phyloP scores from a whole-genome alignment of 2,329 filamentous ascomycete genomes.

The Pestalotiopsis sp. region DNA sequence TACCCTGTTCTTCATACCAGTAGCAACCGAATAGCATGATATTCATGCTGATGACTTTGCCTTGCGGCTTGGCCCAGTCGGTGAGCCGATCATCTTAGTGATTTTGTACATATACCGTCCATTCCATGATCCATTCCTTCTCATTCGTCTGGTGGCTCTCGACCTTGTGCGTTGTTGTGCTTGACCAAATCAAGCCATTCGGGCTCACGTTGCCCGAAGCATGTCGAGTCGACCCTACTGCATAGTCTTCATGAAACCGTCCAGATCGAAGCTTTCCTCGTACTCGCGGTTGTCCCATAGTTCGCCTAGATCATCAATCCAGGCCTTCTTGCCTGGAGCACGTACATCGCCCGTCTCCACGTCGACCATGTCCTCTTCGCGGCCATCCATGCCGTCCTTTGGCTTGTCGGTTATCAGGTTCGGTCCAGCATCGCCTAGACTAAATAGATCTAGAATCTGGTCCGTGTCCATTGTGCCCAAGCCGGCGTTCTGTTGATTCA shows the following conservation, averaged over 20 bases:
- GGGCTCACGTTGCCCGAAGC: background rate
- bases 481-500: conserved; percentile 98
- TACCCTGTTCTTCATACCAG: too few species aligned
- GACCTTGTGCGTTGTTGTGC: background rate
- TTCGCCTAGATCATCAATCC: conserved; percentile 92
- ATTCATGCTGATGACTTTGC: background rate
- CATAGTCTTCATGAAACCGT: conserved; percentile 95
- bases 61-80: background rate
- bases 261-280: conserved; percentile 95
- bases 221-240: conserved; percentile 15
- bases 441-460: conserved; percentile 96
- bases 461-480: conserved; percentile 94
- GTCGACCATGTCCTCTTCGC: conserved; percentile 88
- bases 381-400: conserved; percentile 59
- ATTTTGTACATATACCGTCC: background rate
- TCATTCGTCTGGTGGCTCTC: background rate
- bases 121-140: background rate
- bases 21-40: background rate
- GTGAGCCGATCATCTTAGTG: background rate
- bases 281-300: conserved; percentile 98
- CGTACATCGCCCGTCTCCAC: conserved; percentile 88
- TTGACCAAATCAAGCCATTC: background rate
- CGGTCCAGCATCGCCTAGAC: conserved; percentile 77
- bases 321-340: conserved; percentile 94
- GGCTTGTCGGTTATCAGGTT: conserved; percentile 65